phyloP scores from a whole-genome alignment of 1,284 basidiomycete genomes.

The Singerocomus inundabilis region DNA sequence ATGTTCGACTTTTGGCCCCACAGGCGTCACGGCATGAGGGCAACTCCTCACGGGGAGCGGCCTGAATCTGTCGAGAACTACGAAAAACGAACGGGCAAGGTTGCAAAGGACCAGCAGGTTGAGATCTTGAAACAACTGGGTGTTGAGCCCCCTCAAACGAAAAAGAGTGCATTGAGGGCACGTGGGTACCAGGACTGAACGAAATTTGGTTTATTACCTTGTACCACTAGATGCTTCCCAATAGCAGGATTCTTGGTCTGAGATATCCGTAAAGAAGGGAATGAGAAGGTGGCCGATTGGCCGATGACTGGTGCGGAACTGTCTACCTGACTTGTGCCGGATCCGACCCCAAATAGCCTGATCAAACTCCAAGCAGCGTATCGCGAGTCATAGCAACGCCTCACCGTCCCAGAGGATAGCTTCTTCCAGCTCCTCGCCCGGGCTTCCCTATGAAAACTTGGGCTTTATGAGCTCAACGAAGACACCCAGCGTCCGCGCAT shows the following conservation, averaged over 20 bases:
- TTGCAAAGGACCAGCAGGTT: constrained; percentile 62
- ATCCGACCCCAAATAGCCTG: constrained; percentile 10
- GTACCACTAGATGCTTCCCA: constrained; percentile 6
- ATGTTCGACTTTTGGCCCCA: constrained; percentile 77
- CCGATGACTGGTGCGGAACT: not conserved
- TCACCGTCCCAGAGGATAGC: constrained; percentile 29
- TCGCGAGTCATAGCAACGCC: constrained; percentile 19
- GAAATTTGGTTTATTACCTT: constrained; percentile 1
- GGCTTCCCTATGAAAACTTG: constrained; percentile 12
- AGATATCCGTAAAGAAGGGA: not conserved
- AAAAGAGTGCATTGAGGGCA: constrained; percentile 35
- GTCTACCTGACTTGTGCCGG: not conserved
- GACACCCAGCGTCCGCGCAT: constrained; percentile 15
- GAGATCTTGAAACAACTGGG: constrained; percentile 66
- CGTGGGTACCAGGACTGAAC: constrained; percentile 58
- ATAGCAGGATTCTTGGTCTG: not conserved
- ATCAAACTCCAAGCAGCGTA: constrained; percentile 25
- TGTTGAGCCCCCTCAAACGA: constrained; percentile 38
- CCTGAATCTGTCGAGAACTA: constrained; percentile 76
- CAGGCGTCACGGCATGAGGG: constrained; percentile 73
- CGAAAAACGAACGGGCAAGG: constrained; percentile 60
- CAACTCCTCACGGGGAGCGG: constrained; percentile 79
- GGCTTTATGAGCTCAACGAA: constrained; percentile 16
- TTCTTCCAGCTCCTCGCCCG: constrained; percentile 18
- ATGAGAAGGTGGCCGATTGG: not conserved